phyloP scores from a whole-genome alignment of 495 filamentous ascomycete species.

The Pseudomonodictys pantanalensis region DNA sequence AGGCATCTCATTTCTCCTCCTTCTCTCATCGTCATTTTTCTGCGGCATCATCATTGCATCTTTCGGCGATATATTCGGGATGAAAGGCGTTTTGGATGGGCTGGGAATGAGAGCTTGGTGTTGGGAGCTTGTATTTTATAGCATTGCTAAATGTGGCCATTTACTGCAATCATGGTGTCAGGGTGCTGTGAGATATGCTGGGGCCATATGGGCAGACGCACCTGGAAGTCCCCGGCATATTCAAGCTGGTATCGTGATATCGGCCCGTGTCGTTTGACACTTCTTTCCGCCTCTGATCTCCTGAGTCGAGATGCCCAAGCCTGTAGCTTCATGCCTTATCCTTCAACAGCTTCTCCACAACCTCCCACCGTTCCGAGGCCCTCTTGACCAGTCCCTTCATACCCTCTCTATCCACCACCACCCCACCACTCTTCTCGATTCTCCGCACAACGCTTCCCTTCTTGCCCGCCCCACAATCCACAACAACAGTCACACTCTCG shows the following conservation, averaged over 20 bases:
- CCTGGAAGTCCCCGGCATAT: too few relatives aligned
- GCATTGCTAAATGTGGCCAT: neutral
- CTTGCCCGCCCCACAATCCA: conserved; percentile 55
- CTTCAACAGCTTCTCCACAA: conserved; percentile 44
- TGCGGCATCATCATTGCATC: conserved; percentile 1
- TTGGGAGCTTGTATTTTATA: neutral
- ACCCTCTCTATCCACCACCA: conserved; percentile 53
- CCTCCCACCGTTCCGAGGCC: conserved; percentile 55
- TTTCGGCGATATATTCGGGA: conserved; percentile 3
- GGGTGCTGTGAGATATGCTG: too few relatives aligned
- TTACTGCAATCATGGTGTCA: too few relatives aligned
- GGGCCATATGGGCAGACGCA: too few relatives aligned
- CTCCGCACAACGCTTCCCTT: conserved; percentile 57
- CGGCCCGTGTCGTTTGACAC: neutral
- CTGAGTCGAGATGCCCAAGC: neutral
- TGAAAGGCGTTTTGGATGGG: neutral
- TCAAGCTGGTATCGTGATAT: too few relatives aligned
- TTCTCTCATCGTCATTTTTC: neutral
- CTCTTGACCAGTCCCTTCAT: conserved; percentile 54
- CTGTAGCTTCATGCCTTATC: neutral
- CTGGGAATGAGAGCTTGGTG: neutral
- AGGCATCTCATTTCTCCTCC: neutral
- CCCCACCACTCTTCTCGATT: conserved; percentile 83
- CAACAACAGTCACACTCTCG: conserved; percentile 69
- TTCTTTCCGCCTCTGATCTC: neutral